Conservation (phyloP, 2,329 filamentous ascomycete species). For the Fusarium hainanense region DNA sequence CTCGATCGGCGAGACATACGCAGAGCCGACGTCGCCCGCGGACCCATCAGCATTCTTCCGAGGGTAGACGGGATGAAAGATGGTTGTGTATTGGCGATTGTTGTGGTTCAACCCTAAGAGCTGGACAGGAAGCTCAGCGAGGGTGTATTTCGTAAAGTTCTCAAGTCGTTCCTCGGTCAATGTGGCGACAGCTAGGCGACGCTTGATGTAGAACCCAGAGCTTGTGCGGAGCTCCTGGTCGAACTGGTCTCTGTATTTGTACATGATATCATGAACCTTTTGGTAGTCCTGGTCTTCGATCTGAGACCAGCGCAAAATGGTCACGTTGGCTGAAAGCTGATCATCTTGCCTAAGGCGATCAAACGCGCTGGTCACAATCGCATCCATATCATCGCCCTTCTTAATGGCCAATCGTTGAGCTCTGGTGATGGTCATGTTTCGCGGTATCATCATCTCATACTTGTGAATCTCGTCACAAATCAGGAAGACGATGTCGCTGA, state of each 20-base stretch:
- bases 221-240: not conserved
- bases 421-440: not conserved
- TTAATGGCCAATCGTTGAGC: not conserved
- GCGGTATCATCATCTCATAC: conserved; percentile 8
- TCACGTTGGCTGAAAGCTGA: not conserved
- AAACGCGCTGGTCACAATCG: not conserved
- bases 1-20: conserved; percentile 6
- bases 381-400: not conserved
- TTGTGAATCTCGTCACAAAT: conserved; percentile 5
- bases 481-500: not conserved
- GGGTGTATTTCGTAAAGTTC: conserved; percentile 2
- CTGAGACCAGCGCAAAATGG: not conserved
- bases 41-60: not conserved
- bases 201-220: conserved; percentile 7
- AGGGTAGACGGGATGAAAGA: not conserved
- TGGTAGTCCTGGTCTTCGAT: not conserved
- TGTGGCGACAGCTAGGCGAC: not conserved
- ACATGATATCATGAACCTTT: not conserved
- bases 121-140: not conserved
- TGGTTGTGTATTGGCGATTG: not conserved
- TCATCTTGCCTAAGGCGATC: not conserved
- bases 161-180: not conserved
- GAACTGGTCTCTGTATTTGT: not conserved
- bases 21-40: not conserved
- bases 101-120: not conserved